Evolutionary conservation across 176 grass and related monocot species (phyloP), one percentile per base, ranked within the genome.

Genomic region (Phragmites australis): DNA sequence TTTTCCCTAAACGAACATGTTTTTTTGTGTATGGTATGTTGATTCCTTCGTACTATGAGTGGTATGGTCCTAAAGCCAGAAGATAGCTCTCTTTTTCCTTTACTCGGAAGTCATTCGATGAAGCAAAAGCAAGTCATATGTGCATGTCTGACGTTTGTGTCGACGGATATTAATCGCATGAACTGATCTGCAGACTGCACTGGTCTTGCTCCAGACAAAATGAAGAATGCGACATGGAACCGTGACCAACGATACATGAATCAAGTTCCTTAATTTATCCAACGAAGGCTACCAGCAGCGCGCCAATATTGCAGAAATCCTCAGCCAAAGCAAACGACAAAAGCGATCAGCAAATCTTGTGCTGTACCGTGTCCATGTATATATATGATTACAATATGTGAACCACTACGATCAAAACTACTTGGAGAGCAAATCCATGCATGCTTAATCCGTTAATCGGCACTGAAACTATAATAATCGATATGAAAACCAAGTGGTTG

Each of bases 21-120:
- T 41, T 63, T 63, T 85, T 37, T 46, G n/a, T 83, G 85, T 31
- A 60, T n/a, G 6, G 37, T 39, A 46, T 50, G 70, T 62, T 70
- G 25, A 49, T 70, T 82, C 39, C 32, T 63, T 61, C 45, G 55
- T 54, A 45, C 44, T 45, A 27, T 59, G 40, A 60, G 46, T 46
- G 14, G 40, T 65, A 69, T 49, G 51, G 41, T 70, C 32, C 29
- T 40, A 69, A 77, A 69, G 69, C 69, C 56, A 56, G 27, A 65
- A 52, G n/a, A 2, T 72, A 2, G 5, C 15, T 58, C 21, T n/a
- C 30, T 42, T 84, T 75, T n/a, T 3, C 30, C 13, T 43, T 32
- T 47, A 67, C 62, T 44, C 61, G 54, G 55, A 32, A 72, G 48
- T 45, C 74, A 18, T 79, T 12, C 34, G 49, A 50, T 17, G 17